Evolutionary conservation across 2,329 filamentous ascomycete species (phyloP).

Genomic region (Aspergillus calidoustus): DNA sequence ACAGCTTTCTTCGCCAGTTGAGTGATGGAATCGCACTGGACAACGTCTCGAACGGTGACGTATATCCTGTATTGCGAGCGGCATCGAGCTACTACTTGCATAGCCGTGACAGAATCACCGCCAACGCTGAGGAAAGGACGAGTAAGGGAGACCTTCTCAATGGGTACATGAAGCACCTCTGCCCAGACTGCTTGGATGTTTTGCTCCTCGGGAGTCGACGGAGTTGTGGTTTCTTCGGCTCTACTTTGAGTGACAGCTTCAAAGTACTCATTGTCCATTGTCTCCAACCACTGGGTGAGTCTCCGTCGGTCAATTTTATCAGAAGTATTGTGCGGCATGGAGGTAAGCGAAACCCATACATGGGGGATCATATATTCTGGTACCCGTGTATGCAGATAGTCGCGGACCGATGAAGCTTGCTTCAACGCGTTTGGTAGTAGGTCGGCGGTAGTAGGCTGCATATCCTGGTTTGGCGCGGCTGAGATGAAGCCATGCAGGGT

Average conservation of each 20-base stretch:
- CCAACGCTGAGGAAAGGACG: conserved; percentile 13
- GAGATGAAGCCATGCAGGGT: neutral
- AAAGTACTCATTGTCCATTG: conserved; percentile 5
- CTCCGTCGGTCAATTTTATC: conserved; percentile 13
- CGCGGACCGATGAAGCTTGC: conserved; percentile 3
- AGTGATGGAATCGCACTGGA: conserved; percentile 9
- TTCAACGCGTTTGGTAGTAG: neutral
- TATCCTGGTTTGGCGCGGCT: neutral
- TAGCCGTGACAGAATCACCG: conserved; percentile 17
- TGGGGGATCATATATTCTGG: conserved; percentile 16
- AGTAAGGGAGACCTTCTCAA: conserved; percentile 6
- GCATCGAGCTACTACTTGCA: conserved; percentile 14
- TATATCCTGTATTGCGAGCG: neutral
- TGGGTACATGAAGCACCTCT: conserved; percentile 4
- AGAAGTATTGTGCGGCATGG: conserved; percentile 15
- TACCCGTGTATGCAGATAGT: conserved; percentile 6
- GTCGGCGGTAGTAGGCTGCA: neutral
- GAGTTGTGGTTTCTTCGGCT: neutral
- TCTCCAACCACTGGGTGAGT: conserved; percentile 13
- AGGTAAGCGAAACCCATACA: conserved; percentile 5
- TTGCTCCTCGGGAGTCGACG: neutral
- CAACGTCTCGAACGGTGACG: conserved; percentile 8
- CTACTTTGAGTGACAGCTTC: conserved; percentile 4
- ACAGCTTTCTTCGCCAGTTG: conserved; percentile 5
- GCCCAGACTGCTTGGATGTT: conserved; percentile 7